Evolutionary conservation across 768 basidiomycete genomes (phyloP).

Genomic region (Mycena latifolia): DNA sequence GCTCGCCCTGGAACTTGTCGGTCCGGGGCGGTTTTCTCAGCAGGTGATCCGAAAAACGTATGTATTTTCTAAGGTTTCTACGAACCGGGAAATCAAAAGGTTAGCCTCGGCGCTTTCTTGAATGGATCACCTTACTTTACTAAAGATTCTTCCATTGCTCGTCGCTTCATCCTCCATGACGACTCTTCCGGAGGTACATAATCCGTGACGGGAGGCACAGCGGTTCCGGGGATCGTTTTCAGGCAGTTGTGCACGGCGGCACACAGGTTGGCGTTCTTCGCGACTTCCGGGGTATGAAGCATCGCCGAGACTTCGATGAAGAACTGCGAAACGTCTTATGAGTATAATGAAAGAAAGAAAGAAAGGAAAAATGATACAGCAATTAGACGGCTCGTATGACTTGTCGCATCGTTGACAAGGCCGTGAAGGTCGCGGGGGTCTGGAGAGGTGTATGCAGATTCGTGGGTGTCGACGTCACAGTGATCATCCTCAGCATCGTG

Average conservation of each 20-base stretch:
- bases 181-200: constrained; percentile 33
- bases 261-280: constrained; percentile 30
- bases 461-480: constrained; percentile 24
- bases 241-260: constrained; percentile 30
- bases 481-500: constrained; percentile 14
- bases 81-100: not conserved
- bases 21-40: constrained; percentile 34
- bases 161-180: constrained; percentile 32
- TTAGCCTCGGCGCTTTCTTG: constrained; percentile 12
- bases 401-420: constrained; percentile 30
- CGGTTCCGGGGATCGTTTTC: constrained; percentile 20
- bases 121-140: constrained; percentile 31
- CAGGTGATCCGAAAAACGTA: constrained; percentile 38
- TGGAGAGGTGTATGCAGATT: constrained; percentile 3
- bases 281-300: constrained; percentile 25
- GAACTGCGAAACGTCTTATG: constrained; percentile 24
- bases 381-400: constrained; percentile 29
- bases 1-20: constrained; percentile 34
- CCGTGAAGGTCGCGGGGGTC: constrained; percentile 20
- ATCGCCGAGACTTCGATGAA: constrained; percentile 28
- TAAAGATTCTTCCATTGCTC: constrained; percentile 32
- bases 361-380: constrained; percentile 18
- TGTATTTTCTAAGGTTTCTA: constrained; percentile 38
- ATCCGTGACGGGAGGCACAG: constrained; percentile 13
- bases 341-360: not conserved